Evolutionary conservation across 2,329 filamentous ascomycete genomes (phyloP).

Genomic region (Fusarium mundagurra): DNA sequence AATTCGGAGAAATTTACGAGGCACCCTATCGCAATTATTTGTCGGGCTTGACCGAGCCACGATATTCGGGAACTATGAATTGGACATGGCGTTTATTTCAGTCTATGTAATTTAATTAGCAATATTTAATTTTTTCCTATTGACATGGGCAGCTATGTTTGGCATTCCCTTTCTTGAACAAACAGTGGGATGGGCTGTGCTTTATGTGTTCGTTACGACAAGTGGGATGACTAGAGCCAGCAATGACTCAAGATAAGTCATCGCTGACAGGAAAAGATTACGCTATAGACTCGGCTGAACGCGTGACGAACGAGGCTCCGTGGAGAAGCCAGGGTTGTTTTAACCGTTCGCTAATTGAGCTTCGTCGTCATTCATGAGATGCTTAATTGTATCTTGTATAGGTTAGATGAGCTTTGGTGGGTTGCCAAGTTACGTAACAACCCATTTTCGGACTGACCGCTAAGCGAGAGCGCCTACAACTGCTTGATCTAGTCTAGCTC

Average conservation of each 20-base stretch:
- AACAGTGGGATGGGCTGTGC: background rate
- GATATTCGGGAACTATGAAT: rapidly evolving
- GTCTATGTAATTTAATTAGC: background rate
- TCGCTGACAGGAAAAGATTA: background rate
- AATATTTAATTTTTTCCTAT: too few relatives aligned
- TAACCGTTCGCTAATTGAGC: rapidly evolving
- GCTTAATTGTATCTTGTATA: too few relatives aligned
- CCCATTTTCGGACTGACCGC: background rate
- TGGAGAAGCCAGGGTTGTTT: background rate
- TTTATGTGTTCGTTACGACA: background rate
- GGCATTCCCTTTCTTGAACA: too few relatives aligned
- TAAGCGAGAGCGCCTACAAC: background rate
- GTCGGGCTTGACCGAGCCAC: background rate
- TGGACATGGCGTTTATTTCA: too few relatives aligned
- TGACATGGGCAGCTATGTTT: background rate
- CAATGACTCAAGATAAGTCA: background rate
- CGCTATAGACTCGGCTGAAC: rapidly evolving
- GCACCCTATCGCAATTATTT: background rate
- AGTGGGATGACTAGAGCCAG: background rate
- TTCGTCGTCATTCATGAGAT: too few relatives aligned
- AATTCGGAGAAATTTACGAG: background rate
- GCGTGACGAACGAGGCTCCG: too few relatives aligned
- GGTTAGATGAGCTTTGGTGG: background rate
- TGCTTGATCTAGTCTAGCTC: background rate
- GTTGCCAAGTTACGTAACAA: background rate